Evolutionary conservation across 1,139 yeast species (phyloP).

Genomic region (Candida mesenterica): DNA sequence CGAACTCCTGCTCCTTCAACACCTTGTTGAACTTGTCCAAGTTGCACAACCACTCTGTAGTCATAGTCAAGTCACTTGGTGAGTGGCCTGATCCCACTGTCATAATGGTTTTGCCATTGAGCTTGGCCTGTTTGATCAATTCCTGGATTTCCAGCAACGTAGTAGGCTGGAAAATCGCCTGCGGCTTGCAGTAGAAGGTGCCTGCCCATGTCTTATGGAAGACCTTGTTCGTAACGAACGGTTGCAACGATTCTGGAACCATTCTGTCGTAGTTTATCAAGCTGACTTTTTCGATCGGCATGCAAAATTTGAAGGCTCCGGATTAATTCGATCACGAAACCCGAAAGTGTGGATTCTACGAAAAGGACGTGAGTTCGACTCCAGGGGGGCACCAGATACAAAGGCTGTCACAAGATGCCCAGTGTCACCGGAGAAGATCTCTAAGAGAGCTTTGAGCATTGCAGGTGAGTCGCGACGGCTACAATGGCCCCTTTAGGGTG

Average conservation of each 20-base stretch:
- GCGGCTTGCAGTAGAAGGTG: slow-evolving; percentile 76
- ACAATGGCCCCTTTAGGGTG: too few relatives aligned
- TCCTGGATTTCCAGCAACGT: slow-evolving; percentile 59
- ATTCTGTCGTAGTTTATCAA: slow-evolving; percentile 1
- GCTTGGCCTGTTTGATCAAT: slow-evolving; percentile 65
- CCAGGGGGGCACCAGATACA: too few relatives aligned
- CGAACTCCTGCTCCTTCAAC: slow-evolving; percentile 38
- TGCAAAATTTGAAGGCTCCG: too few relatives aligned
- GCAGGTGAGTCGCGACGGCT: too few relatives aligned
- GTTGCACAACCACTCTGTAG: slow-evolving; percentile 84
- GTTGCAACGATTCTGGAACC: slow-evolving; percentile 31
- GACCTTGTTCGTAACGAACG: slow-evolving; percentile 27
- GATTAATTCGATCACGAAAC: too few relatives aligned
- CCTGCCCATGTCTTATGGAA: slow-evolving; percentile 88
- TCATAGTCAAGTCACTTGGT: slow-evolving; percentile 88
- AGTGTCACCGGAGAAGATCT: too few relatives aligned
- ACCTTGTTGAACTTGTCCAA: slow-evolving; percentile 70
- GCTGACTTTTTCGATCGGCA: too few relatives aligned
- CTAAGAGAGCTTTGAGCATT: too few relatives aligned
- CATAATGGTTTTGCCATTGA: slow-evolving; percentile 64
- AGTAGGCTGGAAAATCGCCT: slow-evolving; percentile 73
- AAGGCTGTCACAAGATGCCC: too few relatives aligned
- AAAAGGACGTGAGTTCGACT: too few relatives aligned
- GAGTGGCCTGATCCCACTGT: slow-evolving; percentile 95
- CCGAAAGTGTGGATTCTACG: too few relatives aligned